Evolutionary conservation across 2,329 filamentous ascomycete species (phyloP).

Genomic region (Fusarium ambrosium): DNA sequence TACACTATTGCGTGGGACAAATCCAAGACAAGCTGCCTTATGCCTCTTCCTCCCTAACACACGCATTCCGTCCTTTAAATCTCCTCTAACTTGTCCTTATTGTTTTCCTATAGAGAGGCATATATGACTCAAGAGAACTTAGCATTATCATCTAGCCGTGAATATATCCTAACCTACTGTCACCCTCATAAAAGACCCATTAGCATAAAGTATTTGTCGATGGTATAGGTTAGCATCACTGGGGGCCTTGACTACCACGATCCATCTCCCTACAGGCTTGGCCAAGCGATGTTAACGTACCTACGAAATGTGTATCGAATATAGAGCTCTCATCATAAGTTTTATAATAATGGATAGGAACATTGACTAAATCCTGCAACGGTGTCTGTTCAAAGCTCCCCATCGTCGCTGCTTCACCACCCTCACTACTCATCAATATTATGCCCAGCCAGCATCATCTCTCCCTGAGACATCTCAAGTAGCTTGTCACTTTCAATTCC

Average conservation of each 20-base stretch:
- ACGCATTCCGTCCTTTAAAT: background rate
- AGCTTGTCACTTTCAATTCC: background rate
- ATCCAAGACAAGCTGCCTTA: background rate
- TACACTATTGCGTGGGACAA: background rate
- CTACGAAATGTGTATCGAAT: too few species aligned
- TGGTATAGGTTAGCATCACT: background rate
- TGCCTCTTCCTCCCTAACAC: background rate
- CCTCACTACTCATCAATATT: background rate
- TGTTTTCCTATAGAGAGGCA: background rate
- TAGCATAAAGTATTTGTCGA: background rate
- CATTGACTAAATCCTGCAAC: background rate
- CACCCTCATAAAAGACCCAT: background rate
- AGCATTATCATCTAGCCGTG: background rate
- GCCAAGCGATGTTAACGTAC: background rate
- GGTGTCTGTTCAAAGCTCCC: background rate
- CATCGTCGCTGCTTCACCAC: background rate
- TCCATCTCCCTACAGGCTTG: background rate
- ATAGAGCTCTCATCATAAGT: background rate
- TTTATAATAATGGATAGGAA: background rate
- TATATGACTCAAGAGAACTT: background rate
- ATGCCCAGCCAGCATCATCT: background rate
- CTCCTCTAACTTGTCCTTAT: background rate
- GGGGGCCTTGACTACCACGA: background rate
- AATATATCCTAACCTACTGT: background rate
- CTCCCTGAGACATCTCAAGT: background rate